Conservation (phyloP, 129 eudicot species). For the Arctium lappa region DNA sequence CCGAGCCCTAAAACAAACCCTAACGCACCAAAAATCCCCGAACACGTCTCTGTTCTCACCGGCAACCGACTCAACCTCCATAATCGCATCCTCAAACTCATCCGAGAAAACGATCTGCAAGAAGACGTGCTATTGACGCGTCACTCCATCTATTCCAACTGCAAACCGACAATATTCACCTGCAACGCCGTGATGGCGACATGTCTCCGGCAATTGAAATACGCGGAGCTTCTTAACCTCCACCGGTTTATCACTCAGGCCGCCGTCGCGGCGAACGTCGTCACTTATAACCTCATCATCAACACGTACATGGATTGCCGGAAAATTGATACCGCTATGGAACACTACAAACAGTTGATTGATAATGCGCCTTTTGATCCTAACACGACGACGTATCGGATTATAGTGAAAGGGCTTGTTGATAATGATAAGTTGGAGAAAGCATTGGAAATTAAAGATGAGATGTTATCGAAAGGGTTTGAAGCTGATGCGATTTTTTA, state of each 20-base stretch:
- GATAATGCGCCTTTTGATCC: conserved; percentile 71
- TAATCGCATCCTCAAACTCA: conserved; percentile 62
- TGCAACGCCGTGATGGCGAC: conserved; percentile 84
- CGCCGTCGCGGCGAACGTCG: conserved; percentile 60
- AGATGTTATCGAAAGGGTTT: conserved; percentile 55
- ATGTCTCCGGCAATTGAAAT: conserved; percentile 58
- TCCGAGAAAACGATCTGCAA: conserved; percentile 75
- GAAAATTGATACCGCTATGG: conserved; percentile 61
- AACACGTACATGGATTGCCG: conserved; percentile 74
- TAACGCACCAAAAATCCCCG: conserved; percentile 86
- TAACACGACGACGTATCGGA: conserved; percentile 50
- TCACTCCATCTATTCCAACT: conserved; percentile 85
- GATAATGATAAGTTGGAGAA: conserved; percentile 52
- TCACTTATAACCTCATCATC: conserved; percentile 64
- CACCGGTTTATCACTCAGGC: conserved; percentile 90
- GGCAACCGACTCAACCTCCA: conserved; percentile 85
- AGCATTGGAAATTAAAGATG: conserved; percentile 62
- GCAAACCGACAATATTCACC: conserved; percentile 83
- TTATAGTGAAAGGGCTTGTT: conserved; percentile 60
- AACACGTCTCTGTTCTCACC: conserved; percentile 65
- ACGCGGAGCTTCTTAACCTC: conserved; percentile 68
- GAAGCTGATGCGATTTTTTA: conserved; percentile 57
- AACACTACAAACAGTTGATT: conserved; percentile 58
- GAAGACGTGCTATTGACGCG: conserved; percentile 87
- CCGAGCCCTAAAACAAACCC: conserved; percentile 51